These are phyloP conservation scores for Penstemon barbatus DNA, from an alignment of 257 asterid species.

Conservation along the genomic window DNA sequence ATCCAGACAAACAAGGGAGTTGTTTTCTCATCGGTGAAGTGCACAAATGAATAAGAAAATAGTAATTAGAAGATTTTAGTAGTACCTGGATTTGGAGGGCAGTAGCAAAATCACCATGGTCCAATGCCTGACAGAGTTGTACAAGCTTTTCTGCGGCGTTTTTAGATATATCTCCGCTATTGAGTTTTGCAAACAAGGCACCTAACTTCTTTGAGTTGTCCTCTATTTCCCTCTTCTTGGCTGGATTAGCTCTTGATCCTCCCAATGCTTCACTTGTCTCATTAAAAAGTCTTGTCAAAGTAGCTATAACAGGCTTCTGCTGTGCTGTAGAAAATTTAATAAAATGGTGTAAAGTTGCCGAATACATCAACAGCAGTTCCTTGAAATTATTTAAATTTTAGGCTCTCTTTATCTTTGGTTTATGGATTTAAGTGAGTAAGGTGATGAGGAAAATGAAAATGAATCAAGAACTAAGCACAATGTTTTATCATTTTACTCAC, in stretches of 20 bases:
- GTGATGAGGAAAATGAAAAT: too few relatives aligned
- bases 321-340: conserved; percentile 55
- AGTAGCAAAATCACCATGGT: conserved; percentile 70
- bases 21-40: conserved; percentile 1
- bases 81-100: conserved; percentile 92
- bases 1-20: not conserved
- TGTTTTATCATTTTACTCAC: too few relatives aligned
- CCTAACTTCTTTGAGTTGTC: conserved; percentile 93
- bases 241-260: conserved; percentile 86
- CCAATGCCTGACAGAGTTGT: conserved; percentile 88
- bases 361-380: too few relatives aligned
- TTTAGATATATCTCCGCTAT: conserved; percentile 82
- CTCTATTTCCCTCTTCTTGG: conserved; percentile 90
- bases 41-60: not conserved
- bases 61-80: not conserved
- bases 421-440: too few relatives aligned
- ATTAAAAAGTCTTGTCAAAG: conserved; percentile 78
- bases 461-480: too few relatives aligned
- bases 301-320: conserved; percentile 84
- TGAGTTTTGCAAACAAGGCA: conserved; percentile 76
- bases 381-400: too few relatives aligned
- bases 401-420: too few relatives aligned
- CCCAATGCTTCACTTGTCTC: conserved; percentile 94
- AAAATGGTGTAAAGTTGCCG: not conserved
- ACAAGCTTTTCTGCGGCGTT: conserved; percentile 90